These are phyloP conservation scores for Fusarium multiceps DNA, from an alignment of 2,329 filamentous ascomycete species.

Conservation along the genomic window DNA sequence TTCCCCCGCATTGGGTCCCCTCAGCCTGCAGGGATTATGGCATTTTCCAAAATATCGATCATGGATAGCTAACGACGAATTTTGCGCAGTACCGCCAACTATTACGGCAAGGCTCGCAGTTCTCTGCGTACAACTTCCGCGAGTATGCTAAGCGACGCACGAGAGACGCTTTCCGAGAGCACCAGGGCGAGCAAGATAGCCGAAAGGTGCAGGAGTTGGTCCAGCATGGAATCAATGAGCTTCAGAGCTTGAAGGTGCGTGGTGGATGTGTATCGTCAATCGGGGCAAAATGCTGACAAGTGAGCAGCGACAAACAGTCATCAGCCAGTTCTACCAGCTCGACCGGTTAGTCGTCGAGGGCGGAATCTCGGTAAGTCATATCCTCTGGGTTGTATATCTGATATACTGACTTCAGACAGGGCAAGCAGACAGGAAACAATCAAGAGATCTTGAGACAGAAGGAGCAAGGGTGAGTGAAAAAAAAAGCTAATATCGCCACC, in stretches of 20 bases:
- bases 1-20: constrained; percentile 15
- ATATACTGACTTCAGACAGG: constrained; percentile 56
- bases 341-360: constrained; percentile 93
- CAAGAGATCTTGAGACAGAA: constrained; percentile 80
- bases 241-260: constrained; percentile 89
- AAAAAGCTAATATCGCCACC: background rate
- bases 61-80: constrained; percentile 26
- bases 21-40: constrained; percentile 21
- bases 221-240: constrained; percentile 85
- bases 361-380: constrained; percentile 72
- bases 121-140: constrained; percentile 96
- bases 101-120: constrained; percentile 85
- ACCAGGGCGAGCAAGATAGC: constrained; percentile 77
- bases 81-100: constrained; percentile 84
- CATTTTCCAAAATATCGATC: background rate
- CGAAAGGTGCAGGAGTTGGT: constrained; percentile 87
- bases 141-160: constrained; percentile 95
- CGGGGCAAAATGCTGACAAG: constrained; percentile 8
- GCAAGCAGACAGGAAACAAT: constrained; percentile 75
- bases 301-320: constrained; percentile 87
- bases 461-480: constrained; percentile 74
- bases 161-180: constrained; percentile 88
- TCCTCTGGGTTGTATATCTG: background rate
- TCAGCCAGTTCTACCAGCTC: constrained; percentile 94
- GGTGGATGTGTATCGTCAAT: background rate